A percentile compares a stretch with the other conserved stretches of the same genome.
These are phyloP conservation scores for Hypoxylon sp. DNA, from an alignment of 2,329 filamentous ascomycete genomes.

Conservation along the genomic window DNA sequence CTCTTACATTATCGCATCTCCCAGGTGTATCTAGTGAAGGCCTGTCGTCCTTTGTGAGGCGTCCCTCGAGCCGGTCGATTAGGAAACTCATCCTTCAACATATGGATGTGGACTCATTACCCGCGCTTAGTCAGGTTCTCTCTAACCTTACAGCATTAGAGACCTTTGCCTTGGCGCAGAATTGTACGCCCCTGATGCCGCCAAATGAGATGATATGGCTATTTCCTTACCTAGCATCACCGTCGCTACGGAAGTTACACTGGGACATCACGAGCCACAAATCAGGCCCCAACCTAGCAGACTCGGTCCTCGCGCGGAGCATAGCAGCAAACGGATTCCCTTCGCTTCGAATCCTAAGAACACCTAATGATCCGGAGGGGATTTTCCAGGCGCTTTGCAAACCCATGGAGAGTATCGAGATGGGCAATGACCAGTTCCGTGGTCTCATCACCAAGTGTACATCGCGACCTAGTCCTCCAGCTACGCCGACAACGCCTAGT, in stretches of 20 bases:
- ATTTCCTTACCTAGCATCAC: slow-evolving; percentile 74
- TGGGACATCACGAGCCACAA: slow-evolving; percentile 74
- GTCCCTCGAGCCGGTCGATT: slow-evolving; percentile 62
- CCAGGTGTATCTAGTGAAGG: slow-evolving; percentile 70
- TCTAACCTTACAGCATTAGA: slow-evolving; percentile 67
- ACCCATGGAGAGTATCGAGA: slow-evolving; percentile 69
- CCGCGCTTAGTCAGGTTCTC: slow-evolving; percentile 71
- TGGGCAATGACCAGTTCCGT: slow-evolving; percentile 65
- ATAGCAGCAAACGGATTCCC: slow-evolving; percentile 76
- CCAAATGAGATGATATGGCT: slow-evolving; percentile 71
- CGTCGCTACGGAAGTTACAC: slow-evolving; percentile 68
- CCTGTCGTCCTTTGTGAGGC: slow-evolving; percentile 70
- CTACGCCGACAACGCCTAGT: slow-evolving; percentile 57
- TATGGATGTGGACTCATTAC: slow-evolving; percentile 69
- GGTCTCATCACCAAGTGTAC: slow-evolving; percentile 49
- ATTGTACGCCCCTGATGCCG: slow-evolving; percentile 68
- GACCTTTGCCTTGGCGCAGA: slow-evolving; percentile 69
- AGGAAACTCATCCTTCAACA: slow-evolving; percentile 69
- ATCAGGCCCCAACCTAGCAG: slow-evolving; percentile 64
- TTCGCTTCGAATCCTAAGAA: slow-evolving; percentile 69
- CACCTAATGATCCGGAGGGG: slow-evolving; percentile 79
- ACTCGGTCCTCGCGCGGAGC: slow-evolving; percentile 74
- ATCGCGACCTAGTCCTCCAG: slow-evolving; percentile 47
- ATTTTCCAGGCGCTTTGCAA: slow-evolving; percentile 78
- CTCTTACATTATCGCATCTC: slow-evolving; percentile 69